Evolutionary conservation across 2,329 filamentous ascomycete species (phyloP).

Genomic region (Ophiostoma tasmaniense): DNA sequence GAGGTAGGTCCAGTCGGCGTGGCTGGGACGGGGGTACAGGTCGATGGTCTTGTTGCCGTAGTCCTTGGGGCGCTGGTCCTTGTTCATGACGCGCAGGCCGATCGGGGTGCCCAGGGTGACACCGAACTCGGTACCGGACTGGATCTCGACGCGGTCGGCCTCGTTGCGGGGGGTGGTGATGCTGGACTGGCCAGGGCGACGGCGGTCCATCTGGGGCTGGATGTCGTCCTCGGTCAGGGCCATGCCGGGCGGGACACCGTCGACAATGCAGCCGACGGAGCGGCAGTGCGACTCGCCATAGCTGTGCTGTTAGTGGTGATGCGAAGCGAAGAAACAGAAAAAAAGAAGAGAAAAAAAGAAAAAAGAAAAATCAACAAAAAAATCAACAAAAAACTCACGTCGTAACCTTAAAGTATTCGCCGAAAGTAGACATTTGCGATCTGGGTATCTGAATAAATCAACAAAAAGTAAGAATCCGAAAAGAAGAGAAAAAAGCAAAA

Average conservation of each 20-base stretch:
- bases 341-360: not conserved
- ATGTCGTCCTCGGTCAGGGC: constrained; percentile 77
- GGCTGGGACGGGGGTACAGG: constrained; percentile 78
- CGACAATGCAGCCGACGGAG: constrained; percentile 89
- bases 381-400: constrained; percentile 48
- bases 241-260: constrained; percentile 84
- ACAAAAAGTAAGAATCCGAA: not conserved
- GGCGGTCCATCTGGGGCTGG: constrained; percentile 87
- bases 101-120: constrained; percentile 88
- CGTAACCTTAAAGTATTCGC: constrained; percentile 70
- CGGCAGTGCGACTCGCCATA: constrained; percentile 63
- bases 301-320: constrained; percentile 25
- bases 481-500: not conserved
- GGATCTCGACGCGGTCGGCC: constrained; percentile 83
- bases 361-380: not conserved
- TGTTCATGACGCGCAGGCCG: constrained; percentile 75
- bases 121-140: constrained; percentile 86
- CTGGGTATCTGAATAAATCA: not conserved
- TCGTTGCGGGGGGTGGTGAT: constrained; percentile 91
- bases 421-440: constrained; percentile 71
- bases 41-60: constrained; percentile 89
- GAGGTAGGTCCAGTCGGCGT: constrained; percentile 94
- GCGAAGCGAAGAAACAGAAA: not conserved
- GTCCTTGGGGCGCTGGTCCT: constrained; percentile 88
- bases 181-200: constrained; percentile 78